Conservation (phyloP, 441 rosid genomes). For the Theobroma grandiflorum region DNA sequence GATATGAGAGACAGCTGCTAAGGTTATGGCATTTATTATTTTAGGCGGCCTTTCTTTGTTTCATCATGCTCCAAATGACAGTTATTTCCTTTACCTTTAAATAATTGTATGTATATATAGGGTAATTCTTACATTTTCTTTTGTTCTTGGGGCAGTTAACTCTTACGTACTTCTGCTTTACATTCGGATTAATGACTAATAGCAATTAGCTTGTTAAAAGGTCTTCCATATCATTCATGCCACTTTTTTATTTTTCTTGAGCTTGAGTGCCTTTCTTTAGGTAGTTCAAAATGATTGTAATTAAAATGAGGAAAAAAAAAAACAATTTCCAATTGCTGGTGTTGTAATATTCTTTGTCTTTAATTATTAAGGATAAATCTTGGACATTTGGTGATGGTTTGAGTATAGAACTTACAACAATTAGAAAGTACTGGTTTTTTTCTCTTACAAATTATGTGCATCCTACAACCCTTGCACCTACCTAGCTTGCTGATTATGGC, state of each 20-base stretch:
- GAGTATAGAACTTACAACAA: neutral
- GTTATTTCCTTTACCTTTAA: neutral
- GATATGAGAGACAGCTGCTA: neutral
- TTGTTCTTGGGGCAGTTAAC: neutral
- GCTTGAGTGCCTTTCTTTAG: neutral
- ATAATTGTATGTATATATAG: too few species aligned
- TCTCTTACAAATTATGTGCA: neutral
- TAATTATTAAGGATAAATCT: neutral
- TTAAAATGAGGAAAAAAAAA: neutral
- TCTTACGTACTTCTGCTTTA: neutral
- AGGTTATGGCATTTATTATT: neutral
- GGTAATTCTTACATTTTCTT: neutral
- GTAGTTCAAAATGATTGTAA: neutral
- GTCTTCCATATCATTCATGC: neutral
- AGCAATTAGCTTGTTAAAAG: neutral
- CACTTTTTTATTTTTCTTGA: slow-evolving; percentile 2
- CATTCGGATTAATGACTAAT: neutral
- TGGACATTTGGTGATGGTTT: neutral
- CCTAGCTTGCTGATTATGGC: neutral
- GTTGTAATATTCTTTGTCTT: neutral
- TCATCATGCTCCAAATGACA: neutral
- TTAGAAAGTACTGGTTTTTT: neutral
- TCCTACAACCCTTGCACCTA: neutral
- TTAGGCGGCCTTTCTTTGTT: neutral
- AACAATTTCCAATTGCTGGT: neutral